These are phyloP conservation scores for Plantago ovata DNA, from an alignment of 257 asterid species.

Conservation along the genomic window DNA sequence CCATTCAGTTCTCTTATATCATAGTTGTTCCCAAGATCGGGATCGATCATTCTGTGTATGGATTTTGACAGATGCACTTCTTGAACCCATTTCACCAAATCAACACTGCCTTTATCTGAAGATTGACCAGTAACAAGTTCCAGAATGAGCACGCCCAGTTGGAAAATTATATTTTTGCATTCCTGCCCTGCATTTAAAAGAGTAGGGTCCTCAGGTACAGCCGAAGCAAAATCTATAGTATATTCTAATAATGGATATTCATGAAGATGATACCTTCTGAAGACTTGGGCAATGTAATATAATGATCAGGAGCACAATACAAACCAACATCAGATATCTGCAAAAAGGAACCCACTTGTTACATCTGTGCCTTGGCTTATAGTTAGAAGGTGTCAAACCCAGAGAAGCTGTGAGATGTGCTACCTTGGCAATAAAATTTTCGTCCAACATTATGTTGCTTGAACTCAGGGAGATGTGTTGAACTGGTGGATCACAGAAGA, in stretches of 20 bases:
- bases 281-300: constrained; percentile 24
- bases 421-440: constrained; percentile 79
- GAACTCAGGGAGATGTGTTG: constrained; percentile 65
- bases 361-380: background rate
- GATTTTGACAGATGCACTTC: constrained; percentile 47
- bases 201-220: constrained; percentile 20
- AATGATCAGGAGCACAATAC: constrained; percentile 26
- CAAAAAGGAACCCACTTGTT: constrained; percentile 14
- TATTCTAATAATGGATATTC: too few species aligned
- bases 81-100: constrained; percentile 71
- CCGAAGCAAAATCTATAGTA: background rate
- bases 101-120: constrained; percentile 61
- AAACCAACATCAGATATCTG: constrained; percentile 77
- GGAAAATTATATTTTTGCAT: constrained; percentile 57
- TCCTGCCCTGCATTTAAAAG: constrained; percentile 39
- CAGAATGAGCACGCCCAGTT: constrained; percentile 75
- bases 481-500: constrained; percentile 87
- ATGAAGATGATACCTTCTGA: constrained; percentile 38
- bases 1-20: constrained; percentile 53
- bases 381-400: background rate
- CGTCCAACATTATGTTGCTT: constrained; percentile 82
- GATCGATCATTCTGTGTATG: constrained; percentile 69
- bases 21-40: constrained; percentile 76
- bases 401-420: background rate
- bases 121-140: constrained; percentile 93